These are phyloP conservation scores for Scorias spongiosa DNA, from an alignment of 2,329 filamentous ascomycete species.

Conservation along the genomic window DNA sequence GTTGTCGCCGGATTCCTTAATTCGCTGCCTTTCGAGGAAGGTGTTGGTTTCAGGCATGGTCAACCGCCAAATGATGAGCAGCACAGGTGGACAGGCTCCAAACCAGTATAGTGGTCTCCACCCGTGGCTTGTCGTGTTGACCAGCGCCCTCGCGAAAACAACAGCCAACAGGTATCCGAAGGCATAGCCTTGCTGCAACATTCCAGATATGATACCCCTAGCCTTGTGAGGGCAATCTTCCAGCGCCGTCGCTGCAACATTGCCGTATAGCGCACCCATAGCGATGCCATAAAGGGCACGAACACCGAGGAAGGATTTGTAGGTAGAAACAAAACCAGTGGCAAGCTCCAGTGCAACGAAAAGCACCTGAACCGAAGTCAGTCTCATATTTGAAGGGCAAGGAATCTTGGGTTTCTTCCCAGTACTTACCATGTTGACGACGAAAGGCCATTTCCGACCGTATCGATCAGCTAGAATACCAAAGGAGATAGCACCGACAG, in stretches of 20 bases:
- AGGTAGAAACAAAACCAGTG: conserved; percentile 44
- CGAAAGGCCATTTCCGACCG: conserved; percentile 32
- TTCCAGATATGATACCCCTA: conserved; percentile 44
- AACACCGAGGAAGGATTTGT: conserved; percentile 42
- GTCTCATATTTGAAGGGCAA: too few species aligned
- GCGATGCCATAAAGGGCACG: conserved; percentile 47
- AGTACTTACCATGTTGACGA: conserved; percentile 32
- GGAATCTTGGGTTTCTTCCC: too few species aligned
- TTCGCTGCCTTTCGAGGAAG: conserved; percentile 50
- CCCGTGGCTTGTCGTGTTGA: conserved; percentile 60
- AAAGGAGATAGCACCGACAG: conserved; percentile 43
- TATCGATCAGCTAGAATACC: conserved; percentile 26
- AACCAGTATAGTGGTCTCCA: conserved; percentile 90
- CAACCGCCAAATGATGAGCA: conserved; percentile 68
- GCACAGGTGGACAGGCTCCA: conserved; percentile 60
- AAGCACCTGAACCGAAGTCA: conserved; percentile 21
- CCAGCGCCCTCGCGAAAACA: conserved; percentile 38
- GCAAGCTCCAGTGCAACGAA: conserved; percentile 47
- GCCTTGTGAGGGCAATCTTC: conserved; percentile 46
- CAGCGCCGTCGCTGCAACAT: conserved; percentile 45
- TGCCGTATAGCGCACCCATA: conserved; percentile 49
- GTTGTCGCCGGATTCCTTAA: conserved; percentile 45
- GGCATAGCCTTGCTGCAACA: conserved; percentile 49
- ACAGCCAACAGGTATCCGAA: conserved; percentile 46
- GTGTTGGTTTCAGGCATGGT: conserved; percentile 64